Conservation (phyloP, 2,329 filamentous ascomycete genomes). For the Colletotrichum spaethianum region DNA sequence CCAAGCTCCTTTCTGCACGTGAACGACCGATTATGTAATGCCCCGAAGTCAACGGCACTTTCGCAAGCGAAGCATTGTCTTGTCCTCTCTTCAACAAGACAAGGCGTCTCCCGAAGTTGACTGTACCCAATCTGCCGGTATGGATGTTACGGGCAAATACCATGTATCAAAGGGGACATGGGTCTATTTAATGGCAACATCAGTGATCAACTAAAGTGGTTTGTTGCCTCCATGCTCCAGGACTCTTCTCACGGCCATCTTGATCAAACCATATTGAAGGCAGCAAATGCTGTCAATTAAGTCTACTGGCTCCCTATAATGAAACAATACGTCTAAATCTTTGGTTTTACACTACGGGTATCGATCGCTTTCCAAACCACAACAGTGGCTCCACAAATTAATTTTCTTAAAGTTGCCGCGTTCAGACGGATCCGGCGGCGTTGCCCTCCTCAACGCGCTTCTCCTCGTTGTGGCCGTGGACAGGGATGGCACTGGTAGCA, state of each 20-base stretch:
- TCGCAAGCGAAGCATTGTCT: background rate
- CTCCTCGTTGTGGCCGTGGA: constrained; percentile 36
- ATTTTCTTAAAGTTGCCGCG: background rate
- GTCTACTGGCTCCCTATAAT: constrained; percentile 16
- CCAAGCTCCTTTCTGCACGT: constrained; percentile 12
- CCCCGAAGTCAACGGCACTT: background rate
- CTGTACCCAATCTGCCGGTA: background rate
- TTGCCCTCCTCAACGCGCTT: constrained; percentile 38
- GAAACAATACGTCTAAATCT: background rate
- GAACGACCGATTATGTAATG: background rate
- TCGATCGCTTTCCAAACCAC: constrained; percentile 15
- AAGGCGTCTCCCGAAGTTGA: background rate
- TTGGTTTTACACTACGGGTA: constrained; percentile 13
- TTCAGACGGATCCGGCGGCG: constrained; percentile 25
- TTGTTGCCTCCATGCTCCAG: background rate
- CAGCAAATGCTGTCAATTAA: constrained; percentile 12
- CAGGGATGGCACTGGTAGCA: constrained; percentile 26
- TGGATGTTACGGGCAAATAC: too few species aligned
- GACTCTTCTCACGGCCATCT: background rate
- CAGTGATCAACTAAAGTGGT: background rate
- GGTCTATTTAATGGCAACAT: too few species aligned
- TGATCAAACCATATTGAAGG: background rate
- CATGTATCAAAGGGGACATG: too few species aligned
- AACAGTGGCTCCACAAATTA: constrained; percentile 2
- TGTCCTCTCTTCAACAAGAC: background rate